Conservation (phyloP, 495 filamentous ascomycete genomes). For the Hyaloscypha variabilis region DNA sequence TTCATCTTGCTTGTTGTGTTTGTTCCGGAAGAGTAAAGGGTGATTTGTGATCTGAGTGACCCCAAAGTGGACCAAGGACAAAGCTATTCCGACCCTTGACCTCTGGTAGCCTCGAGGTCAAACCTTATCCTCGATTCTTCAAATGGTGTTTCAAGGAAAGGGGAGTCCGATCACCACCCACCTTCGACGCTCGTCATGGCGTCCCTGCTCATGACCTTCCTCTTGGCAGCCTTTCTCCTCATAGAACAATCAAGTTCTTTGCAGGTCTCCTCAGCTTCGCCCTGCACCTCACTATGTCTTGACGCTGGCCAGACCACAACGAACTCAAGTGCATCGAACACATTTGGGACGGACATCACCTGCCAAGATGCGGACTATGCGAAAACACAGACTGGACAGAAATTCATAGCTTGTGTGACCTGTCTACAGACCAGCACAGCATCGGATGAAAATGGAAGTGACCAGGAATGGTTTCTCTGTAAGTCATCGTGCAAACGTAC, state of each 20-base stretch:
- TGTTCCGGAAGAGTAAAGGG: neutral
- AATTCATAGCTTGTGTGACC: conserved; percentile 50
- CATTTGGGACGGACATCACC: conserved; percentile 44
- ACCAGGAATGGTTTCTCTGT: conserved; percentile 57
- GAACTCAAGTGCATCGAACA: conserved; percentile 47
- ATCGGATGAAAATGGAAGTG: conserved; percentile 44
- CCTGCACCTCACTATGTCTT: conserved; percentile 49
- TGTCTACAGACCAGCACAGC: conserved; percentile 54
- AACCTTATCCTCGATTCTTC: neutral
- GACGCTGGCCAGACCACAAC: conserved; percentile 43
- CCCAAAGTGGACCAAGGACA: neutral
- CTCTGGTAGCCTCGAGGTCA: conserved; percentile 3
- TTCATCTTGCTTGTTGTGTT: neutral
- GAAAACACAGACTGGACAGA: conserved; percentile 37
- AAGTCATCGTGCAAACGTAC: conserved; percentile 25
- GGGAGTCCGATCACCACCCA: no score
- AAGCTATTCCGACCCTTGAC: neutral
- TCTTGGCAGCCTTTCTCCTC: conserved; percentile 8
- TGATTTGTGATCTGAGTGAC: neutral
- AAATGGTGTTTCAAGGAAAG: conserved; percentile 16
- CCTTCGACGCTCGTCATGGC: conserved; percentile 7
- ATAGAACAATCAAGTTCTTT: conserved; percentile 29
- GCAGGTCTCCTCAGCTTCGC: conserved; percentile 54
- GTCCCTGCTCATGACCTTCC: neutral
- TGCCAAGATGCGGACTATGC: conserved; percentile 46